Base-by-base conservation (phyloP, 2,329 filamentous ascomycete genomes). In the Colletotrichum australisinense region DNA sequence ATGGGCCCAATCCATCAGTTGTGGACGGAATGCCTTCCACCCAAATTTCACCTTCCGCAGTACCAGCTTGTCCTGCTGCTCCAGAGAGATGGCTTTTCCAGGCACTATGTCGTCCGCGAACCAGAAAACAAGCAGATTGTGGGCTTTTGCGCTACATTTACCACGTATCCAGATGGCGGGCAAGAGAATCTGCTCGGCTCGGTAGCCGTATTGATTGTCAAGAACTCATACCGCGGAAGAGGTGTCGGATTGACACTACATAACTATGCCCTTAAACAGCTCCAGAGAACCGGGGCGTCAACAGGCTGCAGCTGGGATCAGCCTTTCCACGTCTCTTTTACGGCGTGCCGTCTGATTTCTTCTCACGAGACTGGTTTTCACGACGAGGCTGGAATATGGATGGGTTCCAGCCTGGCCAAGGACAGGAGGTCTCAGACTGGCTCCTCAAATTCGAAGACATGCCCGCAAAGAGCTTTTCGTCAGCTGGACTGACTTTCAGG, bases 141-240 rank as follows among this genome's bases (percentile, higher is more conserved):
- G 49, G 90, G 89, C 0, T 91, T 91, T 74, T 91, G 89, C 76
- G 89, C 89, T 11, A 91, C 89, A 9, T 91, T 89, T 77, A 88
- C 89, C 35, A 89, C 87, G 4, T 91, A 88, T 78, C 85, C 87
- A 58, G 87, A 90, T 75, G 86, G 85, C 74, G 86, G 83, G 52
- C 85, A 84, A 24, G 86, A 89, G 74, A 84, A 84, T 42, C 81
- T 90, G 53, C 84, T 91, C 59, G 90, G 89, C 9, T 91, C 88
- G 4, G 78, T 92, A 38, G 89, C 89, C 12, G 80, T 86, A 12
- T 79, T 92, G 32, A 79, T 91, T 42, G 89, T 91, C 24, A 85
- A 84, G 38, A 82, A 86, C 42, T 80, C 83, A 1, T 86, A 85
- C 77, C 84, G 86, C 30, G 79, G 83, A 64, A 84, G 83, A 63